These are phyloP conservation scores for Cyberlindnera suaveolens DNA, from an alignment of 805 yeast species.

Conservation along the genomic window DNA sequence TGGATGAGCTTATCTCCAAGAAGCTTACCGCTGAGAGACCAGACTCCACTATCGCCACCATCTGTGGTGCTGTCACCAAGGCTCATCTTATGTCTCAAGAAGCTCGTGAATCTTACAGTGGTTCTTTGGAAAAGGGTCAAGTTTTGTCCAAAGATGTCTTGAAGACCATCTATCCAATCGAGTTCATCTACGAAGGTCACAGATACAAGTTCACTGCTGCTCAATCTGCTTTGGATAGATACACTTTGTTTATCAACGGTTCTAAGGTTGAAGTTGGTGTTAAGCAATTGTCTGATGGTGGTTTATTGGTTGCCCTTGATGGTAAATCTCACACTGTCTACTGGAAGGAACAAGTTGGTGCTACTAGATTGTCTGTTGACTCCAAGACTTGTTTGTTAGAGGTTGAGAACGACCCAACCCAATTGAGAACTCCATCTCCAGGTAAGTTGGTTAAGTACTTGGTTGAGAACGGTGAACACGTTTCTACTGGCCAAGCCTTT, in stretches of 20 bases:
- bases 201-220: conserved; percentile 95
- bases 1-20: conserved; percentile 90
- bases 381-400: conserved; percentile 92
- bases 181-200: conserved; percentile 90
- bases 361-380: conserved; percentile 91
- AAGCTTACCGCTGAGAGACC: conserved; percentile 97
- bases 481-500: conserved; percentile 84
- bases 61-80: conserved; percentile 97
- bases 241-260: conserved; percentile 90
- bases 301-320: conserved; percentile 77
- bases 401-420: conserved; percentile 97
- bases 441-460: conserved; percentile 93
- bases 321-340: conserved; percentile 94
- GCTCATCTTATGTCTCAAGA: conserved; percentile 78
- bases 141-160: conserved; percentile 78
- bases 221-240: conserved; percentile 77
- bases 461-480: conserved; percentile 94
- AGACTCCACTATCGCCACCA: conserved; percentile 80
- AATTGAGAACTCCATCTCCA: conserved; percentile 96
- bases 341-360: conserved; percentile 97
- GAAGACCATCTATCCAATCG: conserved; percentile 86
- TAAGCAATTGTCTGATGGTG: conserved; percentile 90
- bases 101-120: conserved; percentile 59
- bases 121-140: conserved; percentile 90
- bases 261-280: conserved; percentile 84